Percentiles rank a stretch among this genome's conserved stretches.
Evolutionary conservation across 2,329 filamentous ascomycete genomes (phyloP).

Genomic region (Xylaria sp.): DNA sequence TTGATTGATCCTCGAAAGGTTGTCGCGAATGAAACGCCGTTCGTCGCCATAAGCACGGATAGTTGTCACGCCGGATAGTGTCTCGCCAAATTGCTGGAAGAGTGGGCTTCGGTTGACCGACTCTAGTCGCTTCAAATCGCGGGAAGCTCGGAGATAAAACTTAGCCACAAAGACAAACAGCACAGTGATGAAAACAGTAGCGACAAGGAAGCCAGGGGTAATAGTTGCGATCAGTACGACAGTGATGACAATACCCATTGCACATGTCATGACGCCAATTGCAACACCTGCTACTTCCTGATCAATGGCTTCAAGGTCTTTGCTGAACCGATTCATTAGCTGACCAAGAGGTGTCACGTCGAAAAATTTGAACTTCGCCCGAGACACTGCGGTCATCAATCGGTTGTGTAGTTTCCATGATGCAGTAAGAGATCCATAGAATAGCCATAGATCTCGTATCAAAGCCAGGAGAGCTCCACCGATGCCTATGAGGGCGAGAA

Average conservation of each 20-base stretch:
- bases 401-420: constrained; percentile 84
- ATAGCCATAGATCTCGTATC: constrained; percentile 85
- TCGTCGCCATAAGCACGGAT: constrained; percentile 97
- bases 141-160: constrained; percentile 92
- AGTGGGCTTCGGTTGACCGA: constrained; percentile 93
- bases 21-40: constrained; percentile 91
- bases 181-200: constrained; percentile 83
- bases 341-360: constrained; percentile 95
- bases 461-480: constrained; percentile 84
- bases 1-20: constrained; percentile 85
- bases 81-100: constrained; percentile 98
- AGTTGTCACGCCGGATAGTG: constrained; percentile 91
- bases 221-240: constrained; percentile 87
- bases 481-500: constrained; percentile 84
- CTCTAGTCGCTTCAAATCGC: constrained; percentile 93
- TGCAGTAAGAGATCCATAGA: constrained; percentile 89
- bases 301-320: constrained; percentile 93
- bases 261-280: constrained; percentile 76
- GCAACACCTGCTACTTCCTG: constrained; percentile 95
- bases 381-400: constrained; percentile 80
- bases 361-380: constrained; percentile 97
- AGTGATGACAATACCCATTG: constrained; percentile 79
- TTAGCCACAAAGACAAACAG: constrained; percentile 85
- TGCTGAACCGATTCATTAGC: constrained; percentile 98
- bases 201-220: constrained; percentile 89